phyloP scores from a whole-genome alignment of 2,329 filamentous ascomycete genomes.

The Penicillium sp. region DNA sequence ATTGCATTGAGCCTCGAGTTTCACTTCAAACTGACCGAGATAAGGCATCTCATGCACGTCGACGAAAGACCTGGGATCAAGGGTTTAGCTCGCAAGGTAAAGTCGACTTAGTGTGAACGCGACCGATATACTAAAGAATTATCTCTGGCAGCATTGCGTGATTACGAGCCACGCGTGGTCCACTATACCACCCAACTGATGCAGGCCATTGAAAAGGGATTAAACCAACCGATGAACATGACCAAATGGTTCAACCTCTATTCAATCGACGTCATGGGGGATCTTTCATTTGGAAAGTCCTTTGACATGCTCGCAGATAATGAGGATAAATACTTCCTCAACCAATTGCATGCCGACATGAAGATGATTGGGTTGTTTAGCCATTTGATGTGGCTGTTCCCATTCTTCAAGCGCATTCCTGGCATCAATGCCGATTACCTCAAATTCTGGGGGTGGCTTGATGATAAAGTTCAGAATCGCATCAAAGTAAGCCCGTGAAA shows the following conservation, averaged over 20 bases:
- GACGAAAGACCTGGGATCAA: conserved; percentile 31
- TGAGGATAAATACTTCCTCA: conserved; percentile 20
- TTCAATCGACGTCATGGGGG: conserved; percentile 37
- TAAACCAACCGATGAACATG: conserved; percentile 13
- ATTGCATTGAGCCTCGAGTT: conserved; percentile 15
- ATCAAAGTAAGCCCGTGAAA: neutral
- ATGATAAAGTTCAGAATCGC: neutral
- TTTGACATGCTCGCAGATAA: conserved; percentile 35
- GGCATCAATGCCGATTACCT: conserved; percentile 12
- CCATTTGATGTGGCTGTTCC: conserved; percentile 24
- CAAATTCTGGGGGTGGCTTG: conserved; percentile 6
- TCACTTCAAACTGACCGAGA: conserved; percentile 24
- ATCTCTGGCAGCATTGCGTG: neutral
- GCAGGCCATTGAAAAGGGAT: conserved; percentile 1
- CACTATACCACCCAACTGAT: neutral
- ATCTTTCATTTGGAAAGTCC: conserved; percentile 37
- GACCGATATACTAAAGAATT: too few relatives aligned
- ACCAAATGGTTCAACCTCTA: conserved; percentile 25
- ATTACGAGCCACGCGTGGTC: neutral
- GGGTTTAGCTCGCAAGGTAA: conserved; percentile 32
- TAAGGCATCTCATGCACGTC: conserved; percentile 13
- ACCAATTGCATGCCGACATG: conserved; percentile 17
- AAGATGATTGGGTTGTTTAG: conserved; percentile 17
- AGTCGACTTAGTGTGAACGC: conserved; percentile 4
- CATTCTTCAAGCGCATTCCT: conserved; percentile 20